phyloP scores from a whole-genome alignment of 176 grass and related monocot genomes.

The Carex cristatella region DNA sequence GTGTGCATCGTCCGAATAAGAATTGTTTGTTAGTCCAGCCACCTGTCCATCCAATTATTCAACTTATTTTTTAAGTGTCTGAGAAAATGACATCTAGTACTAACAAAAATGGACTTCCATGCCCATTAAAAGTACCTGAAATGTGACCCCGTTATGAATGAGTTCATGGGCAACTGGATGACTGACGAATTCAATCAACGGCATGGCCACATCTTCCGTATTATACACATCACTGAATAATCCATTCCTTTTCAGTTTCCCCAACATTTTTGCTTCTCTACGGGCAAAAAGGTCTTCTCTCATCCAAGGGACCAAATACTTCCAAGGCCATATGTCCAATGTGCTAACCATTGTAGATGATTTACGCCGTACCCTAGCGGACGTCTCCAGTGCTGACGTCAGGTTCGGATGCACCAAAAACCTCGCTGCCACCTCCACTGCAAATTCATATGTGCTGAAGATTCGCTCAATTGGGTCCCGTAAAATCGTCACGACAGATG shows the following conservation, averaged over 20 bases:
- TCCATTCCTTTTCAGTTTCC: constrained; percentile 34
- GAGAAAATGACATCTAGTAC: background rate
- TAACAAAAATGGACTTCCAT: background rate
- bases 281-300: constrained; percentile 80
- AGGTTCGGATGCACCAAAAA: constrained; percentile 86
- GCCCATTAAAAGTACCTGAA: constrained; percentile 51
- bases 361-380: constrained; percentile 42
- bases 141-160: constrained; percentile 93
- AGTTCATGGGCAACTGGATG: constrained; percentile 88
- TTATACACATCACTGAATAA: constrained; percentile 55
- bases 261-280: constrained; percentile 52
- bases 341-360: constrained; percentile 62
- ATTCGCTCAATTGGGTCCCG: constrained; percentile 86
- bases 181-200: constrained; percentile 78
- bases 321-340: constrained; percentile 99
- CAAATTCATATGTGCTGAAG: constrained; percentile 95
- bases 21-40: constrained; percentile 92
- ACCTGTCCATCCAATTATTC: constrained; percentile 39
- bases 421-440: constrained; percentile 91
- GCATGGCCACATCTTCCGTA: constrained; percentile 88
- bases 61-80: background rate
- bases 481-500: constrained; percentile 90
- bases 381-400: constrained; percentile 69
- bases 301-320: constrained; percentile 99
- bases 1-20: constrained; percentile 57